Percentiles rank a stretch among this genome's conserved stretches.
These are phyloP conservation scores for Solanum chilense DNA, from an alignment of 257 asterid genomes.

Conservation along the genomic window DNA sequence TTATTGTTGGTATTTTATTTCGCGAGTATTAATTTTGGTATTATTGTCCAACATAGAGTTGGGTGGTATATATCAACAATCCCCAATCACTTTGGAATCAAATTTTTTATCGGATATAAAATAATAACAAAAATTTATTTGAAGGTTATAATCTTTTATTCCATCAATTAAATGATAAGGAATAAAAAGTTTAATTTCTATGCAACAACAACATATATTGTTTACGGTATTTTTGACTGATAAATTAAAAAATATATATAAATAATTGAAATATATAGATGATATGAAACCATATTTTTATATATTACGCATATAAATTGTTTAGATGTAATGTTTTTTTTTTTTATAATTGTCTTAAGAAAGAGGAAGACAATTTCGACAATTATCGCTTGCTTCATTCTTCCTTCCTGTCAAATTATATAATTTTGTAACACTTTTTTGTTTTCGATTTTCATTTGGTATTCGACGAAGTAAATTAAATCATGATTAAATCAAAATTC, in stretches of 20 bases:
- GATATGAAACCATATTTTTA: neutral
- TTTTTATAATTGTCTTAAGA: neutral
- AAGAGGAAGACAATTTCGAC: neutral
- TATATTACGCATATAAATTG: too few species aligned
- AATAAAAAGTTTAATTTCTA: neutral
- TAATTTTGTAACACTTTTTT: neutral
- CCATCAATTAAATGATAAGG: neutral
- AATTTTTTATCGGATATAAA: too few species aligned
- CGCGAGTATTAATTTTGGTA: too few species aligned
- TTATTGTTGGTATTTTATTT: too few species aligned
- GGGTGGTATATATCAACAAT: too few species aligned
- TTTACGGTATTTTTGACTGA: neutral
- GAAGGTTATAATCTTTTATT: neutral
- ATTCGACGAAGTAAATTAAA: neutral
- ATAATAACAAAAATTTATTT: too few species aligned
- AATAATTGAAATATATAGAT: neutral
- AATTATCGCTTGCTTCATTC: neutral
- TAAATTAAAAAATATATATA: neutral
- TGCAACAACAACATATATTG: neutral
- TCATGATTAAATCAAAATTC: too few species aligned
- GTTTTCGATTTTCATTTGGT: neutral
- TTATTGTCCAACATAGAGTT: too few species aligned
- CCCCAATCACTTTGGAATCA: too few species aligned
- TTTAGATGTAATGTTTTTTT: neutral
- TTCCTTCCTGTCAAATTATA: conserved; percentile 7